Percentiles rank a stretch among this genome's conserved stretches.
Conservation (phyloP, 495 filamentous ascomycete genomes). For the Darksidea phi region DNA sequence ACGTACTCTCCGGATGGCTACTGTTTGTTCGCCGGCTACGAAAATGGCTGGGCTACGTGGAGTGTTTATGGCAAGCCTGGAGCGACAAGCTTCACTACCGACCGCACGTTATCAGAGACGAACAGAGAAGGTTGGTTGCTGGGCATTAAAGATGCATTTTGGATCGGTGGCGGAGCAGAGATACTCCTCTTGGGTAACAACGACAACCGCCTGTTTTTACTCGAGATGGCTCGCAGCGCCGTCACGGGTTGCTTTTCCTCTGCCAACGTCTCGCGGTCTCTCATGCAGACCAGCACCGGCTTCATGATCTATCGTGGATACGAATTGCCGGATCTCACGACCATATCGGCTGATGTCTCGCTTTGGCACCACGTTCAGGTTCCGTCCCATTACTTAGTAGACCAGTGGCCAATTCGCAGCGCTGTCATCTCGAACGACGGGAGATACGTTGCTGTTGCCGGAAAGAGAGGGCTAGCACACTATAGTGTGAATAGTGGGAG, state of each 20-base stretch:
- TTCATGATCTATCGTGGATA: constrained; percentile 92
- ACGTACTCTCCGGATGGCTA: constrained; percentile 95
- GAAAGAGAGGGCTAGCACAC: constrained; percentile 87
- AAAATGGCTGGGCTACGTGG: constrained; percentile 92
- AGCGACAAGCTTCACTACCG: constrained; percentile 73
- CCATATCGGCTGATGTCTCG: constrained; percentile 86
- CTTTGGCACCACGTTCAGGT: constrained; percentile 92
- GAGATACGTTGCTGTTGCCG: constrained; percentile 90
- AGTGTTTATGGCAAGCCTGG: constrained; percentile 93
- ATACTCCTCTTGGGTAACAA: constrained; percentile 67
- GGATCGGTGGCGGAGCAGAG: constrained; percentile 85
- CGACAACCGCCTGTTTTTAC: constrained; percentile 76
- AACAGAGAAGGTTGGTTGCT: constrained; percentile 79
- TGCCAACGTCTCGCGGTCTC: constrained; percentile 80
- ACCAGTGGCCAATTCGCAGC: constrained; percentile 88
- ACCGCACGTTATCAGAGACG: constrained; percentile 58
- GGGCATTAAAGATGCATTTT: constrained; percentile 71
- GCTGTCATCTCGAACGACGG: constrained; percentile 87
- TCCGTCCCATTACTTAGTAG: constrained; percentile 76
- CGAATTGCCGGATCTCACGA: constrained; percentile 82
- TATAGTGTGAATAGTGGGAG: constrained; percentile 92
- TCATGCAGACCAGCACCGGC: constrained; percentile 82
- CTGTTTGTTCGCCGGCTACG: constrained; percentile 90
- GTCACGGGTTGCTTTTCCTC: constrained; percentile 86
- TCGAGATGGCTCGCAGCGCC: constrained; percentile 90